phyloP scores from a whole-genome alignment of 140 eudicot genomes.

The Bidens hawaiensis region DNA sequence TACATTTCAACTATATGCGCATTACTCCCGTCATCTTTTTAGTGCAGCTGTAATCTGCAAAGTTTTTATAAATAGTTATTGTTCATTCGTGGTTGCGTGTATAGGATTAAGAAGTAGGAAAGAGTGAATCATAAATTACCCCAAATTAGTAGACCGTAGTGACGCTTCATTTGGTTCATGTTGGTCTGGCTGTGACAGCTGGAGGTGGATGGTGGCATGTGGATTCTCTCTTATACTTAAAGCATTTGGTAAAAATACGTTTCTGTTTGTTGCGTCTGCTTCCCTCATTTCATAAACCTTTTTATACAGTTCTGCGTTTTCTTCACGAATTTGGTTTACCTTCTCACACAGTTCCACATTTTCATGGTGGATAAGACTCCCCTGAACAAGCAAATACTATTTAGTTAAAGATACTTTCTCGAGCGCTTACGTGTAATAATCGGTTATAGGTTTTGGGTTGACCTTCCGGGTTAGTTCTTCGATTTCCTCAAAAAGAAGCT shows the following conservation, averaged over 20 bases:
- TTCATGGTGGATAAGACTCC: conserved; percentile 72
- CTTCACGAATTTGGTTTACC: conserved; percentile 48
- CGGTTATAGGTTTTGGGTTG: conserved; percentile 2
- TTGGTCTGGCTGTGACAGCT: conserved; percentile 78
- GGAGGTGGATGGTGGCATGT: conserved; percentile 55
- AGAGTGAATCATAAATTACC: conserved; percentile 35
- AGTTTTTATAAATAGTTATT: conserved; percentile 9
- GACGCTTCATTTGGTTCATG: conserved; percentile 47
- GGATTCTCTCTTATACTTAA: conserved; percentile 57
- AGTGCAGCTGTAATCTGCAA: conserved; percentile 52
- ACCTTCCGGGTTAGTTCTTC: conserved; percentile 64
- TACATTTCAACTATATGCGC: conserved; percentile 21
- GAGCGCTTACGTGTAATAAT: not conserved
- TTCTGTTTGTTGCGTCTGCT: conserved; percentile 36
- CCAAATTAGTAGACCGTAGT: conserved; percentile 41
- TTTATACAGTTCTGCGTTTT: conserved; percentile 49
- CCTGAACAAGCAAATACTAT: conserved; percentile 42
- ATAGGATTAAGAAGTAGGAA: not conserved
- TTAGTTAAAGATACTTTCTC: conserved; percentile 7
- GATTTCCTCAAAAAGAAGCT: conserved; percentile 54
- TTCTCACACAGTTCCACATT: conserved; percentile 69
- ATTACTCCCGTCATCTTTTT: conserved; percentile 11
- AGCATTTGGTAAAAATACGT: conserved; percentile 32
- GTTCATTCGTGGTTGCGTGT: not conserved
- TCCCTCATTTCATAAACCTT: conserved; percentile 58